Evolutionary conservation across 352 stramenopile species (phyloP), one percentile per base, ranked within the genome.

Genomic region (Thalassiosira mediterranea): DNA sequence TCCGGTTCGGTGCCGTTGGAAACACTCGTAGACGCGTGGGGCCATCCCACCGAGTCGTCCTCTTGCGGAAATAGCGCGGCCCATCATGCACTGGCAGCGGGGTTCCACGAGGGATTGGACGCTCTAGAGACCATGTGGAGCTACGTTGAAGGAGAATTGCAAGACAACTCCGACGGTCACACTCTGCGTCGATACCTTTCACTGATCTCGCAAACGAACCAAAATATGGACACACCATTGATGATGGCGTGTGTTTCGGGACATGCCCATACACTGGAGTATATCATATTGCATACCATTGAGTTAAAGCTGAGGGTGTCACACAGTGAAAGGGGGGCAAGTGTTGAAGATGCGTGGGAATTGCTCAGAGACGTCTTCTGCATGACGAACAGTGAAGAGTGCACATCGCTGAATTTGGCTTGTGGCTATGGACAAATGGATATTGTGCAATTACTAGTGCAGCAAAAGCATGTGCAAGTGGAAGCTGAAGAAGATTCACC

Each of bases 171-270:
- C 3, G 10, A 53, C 0, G 57, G 19, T 26, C 28, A 15, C 15
- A 19, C 38, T 64, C 26, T 63, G 10, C n/a, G 67, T 23, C 21
- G 26, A 51, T 80, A 68, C 51, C 47, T 68, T 10, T 56, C 42
- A n/a, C 57, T 86, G 19, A 17, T 86, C 7, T 64, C 56, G 5
- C 61, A 72, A 48, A 10, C 44, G 21, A 90, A 90, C 76, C 49
- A 61, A 11, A 84, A 90, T 75, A 59, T 61, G 23, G 84, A 90
- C 59, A 90, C 81, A 13, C 80, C 84, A 3, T 42, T 90, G 7
- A 90, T 90, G 84, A 84, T 90, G 74, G 81, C 84, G 11, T 68
- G 60, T 62, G 80, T 76, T 15, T 71, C 44, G 29, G 74, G 68
- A 21, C 68, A 62, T 31, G 42, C n/a, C 10, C 3, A n/a, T 23